phyloP scores from a whole-genome alignment of 345 rosid species.

The Cardamine occulta region DNA sequence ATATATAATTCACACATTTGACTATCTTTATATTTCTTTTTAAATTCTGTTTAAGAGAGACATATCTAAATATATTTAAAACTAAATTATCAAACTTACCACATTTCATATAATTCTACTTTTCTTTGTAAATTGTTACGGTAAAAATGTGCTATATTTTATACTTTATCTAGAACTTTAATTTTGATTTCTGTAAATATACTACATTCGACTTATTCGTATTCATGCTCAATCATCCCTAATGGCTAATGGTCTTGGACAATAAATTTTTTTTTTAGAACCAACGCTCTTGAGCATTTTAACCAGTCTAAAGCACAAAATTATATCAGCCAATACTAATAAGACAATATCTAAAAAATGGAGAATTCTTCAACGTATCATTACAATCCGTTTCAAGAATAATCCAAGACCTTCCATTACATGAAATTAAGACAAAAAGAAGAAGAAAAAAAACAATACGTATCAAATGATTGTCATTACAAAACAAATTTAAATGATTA shows the following conservation, averaged over 20 bases:
- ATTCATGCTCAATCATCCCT: not conserved
- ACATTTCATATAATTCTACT: not conserved
- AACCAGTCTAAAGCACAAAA: not conserved
- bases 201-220: not conserved
- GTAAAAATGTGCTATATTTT: no score
- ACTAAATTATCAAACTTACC: not conserved
- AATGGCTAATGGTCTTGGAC: not conserved
- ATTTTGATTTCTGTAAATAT: not conserved
- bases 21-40: not conserved
- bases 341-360: not conserved
- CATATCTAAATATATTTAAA: not conserved
- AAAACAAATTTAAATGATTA: conserved; percentile 29
- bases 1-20: not conserved
- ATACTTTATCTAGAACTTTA: not conserved
- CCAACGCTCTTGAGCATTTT: not conserved
- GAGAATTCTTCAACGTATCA: conserved; percentile 11
- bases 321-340: not conserved
- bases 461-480: conserved; percentile 38
- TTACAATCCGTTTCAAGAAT: conserved; percentile 15
- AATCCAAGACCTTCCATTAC: conserved; percentile 23
- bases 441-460: conserved; percentile 4
- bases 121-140: no score
- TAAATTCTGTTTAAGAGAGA: not conserved
- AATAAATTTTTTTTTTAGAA: not conserved
- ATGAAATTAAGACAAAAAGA: conserved; percentile 14